phyloP scores from a whole-genome alignment of 441 rosid genomes.

The Bruguiera hainesii region DNA sequence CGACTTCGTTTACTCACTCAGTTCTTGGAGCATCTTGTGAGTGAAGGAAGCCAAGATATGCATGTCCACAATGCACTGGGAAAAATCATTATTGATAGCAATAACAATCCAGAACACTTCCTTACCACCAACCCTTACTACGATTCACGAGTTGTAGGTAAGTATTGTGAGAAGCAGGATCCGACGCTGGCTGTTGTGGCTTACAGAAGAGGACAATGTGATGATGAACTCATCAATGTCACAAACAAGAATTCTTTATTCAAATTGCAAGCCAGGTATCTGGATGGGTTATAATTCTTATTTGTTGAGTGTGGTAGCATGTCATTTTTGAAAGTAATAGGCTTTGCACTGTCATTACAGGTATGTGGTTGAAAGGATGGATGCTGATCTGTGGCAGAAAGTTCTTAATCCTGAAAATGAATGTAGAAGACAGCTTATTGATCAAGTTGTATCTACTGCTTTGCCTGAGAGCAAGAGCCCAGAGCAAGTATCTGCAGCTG shows the following conservation, averaged over 20 bases:
- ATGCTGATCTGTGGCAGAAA: slow-evolving; percentile 95
- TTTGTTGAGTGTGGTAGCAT: slow-evolving; percentile 17
- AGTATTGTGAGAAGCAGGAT: slow-evolving; percentile 99
- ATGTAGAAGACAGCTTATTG: slow-evolving; percentile 94
- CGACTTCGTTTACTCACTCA: slow-evolving; percentile 98
- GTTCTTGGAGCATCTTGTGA: slow-evolving; percentile 99
- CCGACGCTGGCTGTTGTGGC: slow-evolving; percentile 99
- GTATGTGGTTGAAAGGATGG: slow-evolving; percentile 99
- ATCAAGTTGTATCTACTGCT: slow-evolving; percentile 99
- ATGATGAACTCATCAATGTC: slow-evolving; percentile 93
- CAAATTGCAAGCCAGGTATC: slow-evolving; percentile 94
- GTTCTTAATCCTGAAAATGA: slow-evolving; percentile 93
- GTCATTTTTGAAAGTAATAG: neutral
- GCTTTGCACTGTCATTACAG: slow-evolving; percentile 35
- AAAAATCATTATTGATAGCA: slow-evolving; percentile 98
- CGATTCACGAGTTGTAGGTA: slow-evolving; percentile 96
- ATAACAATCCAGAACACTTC: slow-evolving; percentile 99
- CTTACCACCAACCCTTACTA: slow-evolving; percentile 98
- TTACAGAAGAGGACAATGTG: slow-evolving; percentile 97
- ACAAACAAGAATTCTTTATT: slow-evolving; percentile 97
- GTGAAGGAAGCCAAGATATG: slow-evolving; percentile 99
- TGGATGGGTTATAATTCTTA: too few species aligned
- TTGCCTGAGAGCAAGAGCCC: slow-evolving; percentile 99
- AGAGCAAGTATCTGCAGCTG: slow-evolving; percentile 99
- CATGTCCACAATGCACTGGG: slow-evolving; percentile 99